Base-by-base conservation (phyloP, 331 rosid genomes). In the Acacia pycnantha region DNA sequence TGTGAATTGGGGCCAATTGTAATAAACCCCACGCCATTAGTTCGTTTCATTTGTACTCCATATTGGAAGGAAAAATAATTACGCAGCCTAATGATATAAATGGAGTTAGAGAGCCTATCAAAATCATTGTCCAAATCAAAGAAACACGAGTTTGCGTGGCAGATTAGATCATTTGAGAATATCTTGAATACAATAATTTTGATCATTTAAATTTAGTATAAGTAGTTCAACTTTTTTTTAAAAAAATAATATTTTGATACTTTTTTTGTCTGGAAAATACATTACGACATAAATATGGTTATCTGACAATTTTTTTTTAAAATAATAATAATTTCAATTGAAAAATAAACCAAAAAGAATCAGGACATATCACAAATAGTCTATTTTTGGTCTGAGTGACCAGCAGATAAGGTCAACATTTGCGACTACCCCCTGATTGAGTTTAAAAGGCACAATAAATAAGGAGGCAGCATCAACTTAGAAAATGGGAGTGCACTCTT, bases 341-440 rank as follows among this genome's bases (percentile, higher is more conserved):
- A 59, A 59, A 59, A 59, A 37, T 37, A 37, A 37, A 37, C 41
- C 11, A 9, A 58, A 22, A 58, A 58, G 56, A 10, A 22, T n/a
- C 3, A 24, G 24, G 14, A 24, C 66, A 24, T 58, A 8, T 22
- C 0, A 22, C 12, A 22, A 22, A 22, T 59, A 8, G 2, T n/a
- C 26, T 1, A 18, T 8, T 54, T 54, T 24, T 58, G 24, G 11
- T 10, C 8, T 5, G 46, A 37, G 50, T 19, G 61, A 27, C 18
- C 8, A 27, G 47, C 67, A 77, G 81, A 71, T 73, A 81, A 51
- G 80, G 89, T 88, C 89, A 88, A 88, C 51, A 24, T 77, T 83
- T 80, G 84, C 86, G 62, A 85, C 94, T 82, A 56, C 82, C 77
- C 78, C 79, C 77, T 75, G 74, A 73, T 68, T 69, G 47, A 76